A percentile compares a stretch with the other conserved stretches of the same genome.
phyloP scores from a whole-genome alignment of 345 rosid genomes.

The Eucalyptus regnans region DNA sequence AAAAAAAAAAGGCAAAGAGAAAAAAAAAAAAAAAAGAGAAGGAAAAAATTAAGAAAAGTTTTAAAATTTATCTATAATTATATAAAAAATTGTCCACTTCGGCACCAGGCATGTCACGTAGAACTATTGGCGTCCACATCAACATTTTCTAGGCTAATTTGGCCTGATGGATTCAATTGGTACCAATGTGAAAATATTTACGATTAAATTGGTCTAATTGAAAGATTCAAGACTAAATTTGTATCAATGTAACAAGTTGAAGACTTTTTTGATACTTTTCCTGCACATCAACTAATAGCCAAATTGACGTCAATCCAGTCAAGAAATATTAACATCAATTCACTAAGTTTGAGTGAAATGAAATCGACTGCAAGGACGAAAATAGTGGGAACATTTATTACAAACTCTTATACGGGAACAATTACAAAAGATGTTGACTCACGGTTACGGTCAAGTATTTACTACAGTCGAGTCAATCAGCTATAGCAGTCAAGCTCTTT shows the following conservation, averaged over 20 bases:
- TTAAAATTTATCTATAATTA: fast-evolving
- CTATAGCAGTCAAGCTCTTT: background rate
- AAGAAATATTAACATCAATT: background rate
- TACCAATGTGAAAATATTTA: no score
- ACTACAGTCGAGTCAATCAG: background rate
- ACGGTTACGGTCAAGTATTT: background rate
- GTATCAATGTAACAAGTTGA: background rate
- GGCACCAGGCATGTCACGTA: fast-evolving
- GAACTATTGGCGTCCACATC: fast-evolving
- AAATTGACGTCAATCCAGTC: background rate
- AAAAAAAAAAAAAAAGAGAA: no score
- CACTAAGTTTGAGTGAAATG: background rate
- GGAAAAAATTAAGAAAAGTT: no score
- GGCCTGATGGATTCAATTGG: fast-evolving
- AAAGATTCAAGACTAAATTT: no score
- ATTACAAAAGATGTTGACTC: background rate
- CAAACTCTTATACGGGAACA: background rate
- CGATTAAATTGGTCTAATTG: fast-evolving
- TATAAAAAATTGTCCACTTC: no score
- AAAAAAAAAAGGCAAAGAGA: no score
- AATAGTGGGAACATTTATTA: background rate
- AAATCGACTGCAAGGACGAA: background rate
- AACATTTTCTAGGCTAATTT: background rate
- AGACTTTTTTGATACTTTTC: background rate
- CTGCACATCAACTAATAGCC: background rate